These are phyloP conservation scores for Mortierella sp. DNA, from an alignment of 371 early-diverging fungal genomes.

Conservation along the genomic window DNA sequence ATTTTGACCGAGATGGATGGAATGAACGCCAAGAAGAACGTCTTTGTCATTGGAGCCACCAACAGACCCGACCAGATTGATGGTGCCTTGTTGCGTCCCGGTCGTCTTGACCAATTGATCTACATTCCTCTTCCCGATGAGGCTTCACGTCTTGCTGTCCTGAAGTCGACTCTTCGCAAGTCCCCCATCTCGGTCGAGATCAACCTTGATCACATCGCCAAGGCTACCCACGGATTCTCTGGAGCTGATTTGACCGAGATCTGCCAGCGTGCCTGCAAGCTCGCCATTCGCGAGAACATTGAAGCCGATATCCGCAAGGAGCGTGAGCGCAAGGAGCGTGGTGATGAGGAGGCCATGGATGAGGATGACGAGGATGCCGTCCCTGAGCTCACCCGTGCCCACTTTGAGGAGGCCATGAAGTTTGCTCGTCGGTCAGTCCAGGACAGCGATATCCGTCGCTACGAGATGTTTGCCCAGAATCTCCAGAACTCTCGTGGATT, in stretches of 20 bases:
- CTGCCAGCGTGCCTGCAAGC: conserved; percentile 99
- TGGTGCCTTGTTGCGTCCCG: conserved; percentile 96
- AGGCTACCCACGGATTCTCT: conserved; percentile 96
- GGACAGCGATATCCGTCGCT: conserved; percentile 97
- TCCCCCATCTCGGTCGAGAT: conserved; percentile 94
- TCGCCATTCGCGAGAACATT: conserved; percentile 99
- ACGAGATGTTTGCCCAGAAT: conserved; percentile 99
- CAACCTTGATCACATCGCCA: conserved; percentile 91
- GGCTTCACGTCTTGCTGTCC: conserved; percentile 89
- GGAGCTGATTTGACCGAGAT: conserved; percentile 99
- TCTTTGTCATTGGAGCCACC: conserved; percentile 99
- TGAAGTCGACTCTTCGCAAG: conserved; percentile 97
- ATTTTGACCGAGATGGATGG: conserved; percentile 99
- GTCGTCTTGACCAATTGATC: conserved; percentile 99
- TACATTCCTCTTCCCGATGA: conserved; percentile 99
- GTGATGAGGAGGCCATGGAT: conserved; percentile 84
- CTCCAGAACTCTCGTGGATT: conserved; percentile 95
- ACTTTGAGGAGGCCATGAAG: conserved; percentile 99
- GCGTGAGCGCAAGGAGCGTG: conserved; percentile 79
- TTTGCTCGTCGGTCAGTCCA: conserved; percentile 98
- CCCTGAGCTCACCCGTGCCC: conserved; percentile 93
- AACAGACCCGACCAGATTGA: conserved; percentile 99
- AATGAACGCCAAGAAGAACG: conserved; percentile 99
- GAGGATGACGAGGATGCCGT: conserved; percentile 89
- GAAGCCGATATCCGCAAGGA: conserved; percentile 90